Evolutionary conservation across 2,329 filamentous ascomycete species (phyloP).

Genomic region (Monosporascus sp.): DNA sequence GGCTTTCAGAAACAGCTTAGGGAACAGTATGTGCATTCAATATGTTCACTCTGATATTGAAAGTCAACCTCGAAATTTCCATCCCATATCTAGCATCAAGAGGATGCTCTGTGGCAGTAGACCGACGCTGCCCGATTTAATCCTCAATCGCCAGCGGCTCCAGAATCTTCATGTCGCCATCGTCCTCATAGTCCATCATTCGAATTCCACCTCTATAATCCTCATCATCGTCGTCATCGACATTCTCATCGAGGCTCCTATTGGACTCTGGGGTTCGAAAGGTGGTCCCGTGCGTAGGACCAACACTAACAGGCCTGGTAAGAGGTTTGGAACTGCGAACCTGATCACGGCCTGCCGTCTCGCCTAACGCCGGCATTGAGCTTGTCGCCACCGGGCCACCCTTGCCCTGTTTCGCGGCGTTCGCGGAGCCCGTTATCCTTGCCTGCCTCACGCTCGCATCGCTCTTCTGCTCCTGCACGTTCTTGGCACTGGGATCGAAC

Average conservation of each 20-base stretch:
- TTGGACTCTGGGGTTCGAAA: no score
- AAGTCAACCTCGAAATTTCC: no score
- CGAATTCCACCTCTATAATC: background rate
- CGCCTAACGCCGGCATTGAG: conserved; percentile 19
- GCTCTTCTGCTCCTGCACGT: conserved; percentile 18
- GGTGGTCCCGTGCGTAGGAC: background rate
- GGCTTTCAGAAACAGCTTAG: no score
- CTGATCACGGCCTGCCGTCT: conserved; percentile 6
- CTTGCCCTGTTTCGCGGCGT: conserved; percentile 3
- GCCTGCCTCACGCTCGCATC: conserved; percentile 11
- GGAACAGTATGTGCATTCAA: no score
- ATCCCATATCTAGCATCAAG: no score
- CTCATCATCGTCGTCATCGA: conserved; percentile 13
- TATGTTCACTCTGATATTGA: no score
- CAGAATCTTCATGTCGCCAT: background rate
- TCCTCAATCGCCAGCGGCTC: conserved; percentile 1
- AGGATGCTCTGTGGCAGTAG: no score
- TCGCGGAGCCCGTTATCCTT: conserved; percentile 7
- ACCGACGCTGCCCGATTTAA: background rate
- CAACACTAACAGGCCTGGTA: background rate
- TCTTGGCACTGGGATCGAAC: conserved; percentile 20
- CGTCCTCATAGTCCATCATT: conserved; percentile 3
- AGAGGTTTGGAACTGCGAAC: no score
- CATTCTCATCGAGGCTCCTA: conserved; percentile 9
- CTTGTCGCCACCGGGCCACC: background rate